Base-by-base conservation (phyloP, 2,329 filamentous ascomycete species). In the Xylaria sp. region DNA sequence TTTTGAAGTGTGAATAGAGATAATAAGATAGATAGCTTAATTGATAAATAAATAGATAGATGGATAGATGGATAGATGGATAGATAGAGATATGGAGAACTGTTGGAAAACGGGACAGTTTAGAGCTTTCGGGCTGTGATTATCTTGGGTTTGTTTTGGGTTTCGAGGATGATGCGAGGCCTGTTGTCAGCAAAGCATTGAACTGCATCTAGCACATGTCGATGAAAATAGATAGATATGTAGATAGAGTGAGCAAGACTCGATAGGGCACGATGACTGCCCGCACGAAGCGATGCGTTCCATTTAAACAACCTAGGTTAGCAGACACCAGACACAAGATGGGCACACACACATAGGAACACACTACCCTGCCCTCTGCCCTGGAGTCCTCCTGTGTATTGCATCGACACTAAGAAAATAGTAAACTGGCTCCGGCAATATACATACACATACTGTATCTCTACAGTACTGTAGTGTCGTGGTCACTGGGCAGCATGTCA, bases 401-500 rank as follows among this genome's bases (percentile, higher is more conserved):
- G 14, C 9, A 17, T 11, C 2, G 12, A 23, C 33, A 51, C 33
- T 38, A 37, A 61, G 31, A 6, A 38, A 46, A 38, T 38, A 47
- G 38, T 50, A 46, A 9, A 9, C 49, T 59, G 21, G 21, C 21
- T 23, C 33, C 25, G 23, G 21, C 38, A 31, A 31, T 31, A 31
- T 9, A 9, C n/a, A n/a, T n/a, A 37, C 28, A 35, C 35, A 49
- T 43, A 45, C 45, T 19, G 46, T 51, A 25, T 43, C 45, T 43
- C 52, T 51, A 19, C 11, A 5, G 28, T 51, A 14, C 25, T 25
- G n/a, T 35, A 31, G 28, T 31, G 28, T 31, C 28, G 28, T 9
- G 28, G 28, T 63, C 23, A n/a, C n/a, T n/a, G n/a, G n/a, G n/a
- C n/a, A 49, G 53, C 45, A 54, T 63, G 56, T 65, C 59, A 45